phyloP scores from a whole-genome alignment of 495 filamentous ascomycete genomes.

The Jackrogersella multiformis region DNA sequence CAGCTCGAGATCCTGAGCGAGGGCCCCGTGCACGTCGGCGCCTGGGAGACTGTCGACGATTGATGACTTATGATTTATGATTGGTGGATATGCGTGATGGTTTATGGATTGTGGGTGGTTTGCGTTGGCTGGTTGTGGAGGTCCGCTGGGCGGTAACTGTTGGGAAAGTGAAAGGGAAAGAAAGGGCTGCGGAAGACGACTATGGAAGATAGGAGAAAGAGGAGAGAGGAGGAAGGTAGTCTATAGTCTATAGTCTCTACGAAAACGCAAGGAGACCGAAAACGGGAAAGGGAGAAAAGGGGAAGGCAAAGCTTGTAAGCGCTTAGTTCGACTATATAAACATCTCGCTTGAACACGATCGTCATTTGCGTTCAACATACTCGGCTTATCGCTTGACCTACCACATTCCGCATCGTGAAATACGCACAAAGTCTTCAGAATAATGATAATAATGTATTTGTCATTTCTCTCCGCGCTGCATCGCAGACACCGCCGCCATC shows the following conservation, averaged over 20 bases:
- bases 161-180: not conserved
- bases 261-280: not conserved
- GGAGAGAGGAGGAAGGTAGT: not conserved
- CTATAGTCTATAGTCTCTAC: not conserved
- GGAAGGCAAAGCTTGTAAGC: not conserved
- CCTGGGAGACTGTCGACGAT: conserved; percentile 58
- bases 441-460: conserved; percentile 27
- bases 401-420: too few species aligned
- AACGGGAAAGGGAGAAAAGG: not conserved
- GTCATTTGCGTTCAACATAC: not conserved
- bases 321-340: not conserved
- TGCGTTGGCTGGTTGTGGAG: too few species aligned
- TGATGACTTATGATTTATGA: conserved; percentile 3
- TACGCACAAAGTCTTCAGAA: too few species aligned
- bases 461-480: conserved; percentile 15
- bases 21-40: conserved; percentile 67
- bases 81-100: not conserved
- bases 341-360: not conserved
- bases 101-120: too few species aligned
- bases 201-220: not conserved
- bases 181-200: not conserved
- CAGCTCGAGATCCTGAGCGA: conserved; percentile 77
- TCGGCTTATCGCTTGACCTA: too few species aligned
- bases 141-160: too few species aligned
- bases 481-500: not conserved